phyloP scores from a whole-genome alignment of 306 rosid genomes.

The Cucurbita argyrosperma region DNA sequence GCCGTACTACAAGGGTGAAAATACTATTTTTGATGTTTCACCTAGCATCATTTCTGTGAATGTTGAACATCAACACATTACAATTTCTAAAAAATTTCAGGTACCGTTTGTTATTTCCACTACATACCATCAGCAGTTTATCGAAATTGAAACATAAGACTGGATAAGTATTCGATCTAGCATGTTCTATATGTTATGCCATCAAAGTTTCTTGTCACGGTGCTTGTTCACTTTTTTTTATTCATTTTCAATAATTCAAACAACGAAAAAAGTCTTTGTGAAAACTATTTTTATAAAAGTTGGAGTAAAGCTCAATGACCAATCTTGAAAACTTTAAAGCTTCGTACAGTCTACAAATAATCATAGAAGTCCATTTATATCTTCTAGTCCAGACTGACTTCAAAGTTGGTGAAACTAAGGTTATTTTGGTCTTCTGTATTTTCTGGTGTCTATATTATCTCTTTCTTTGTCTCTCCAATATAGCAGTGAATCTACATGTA shows the following conservation, averaged over 20 bases:
- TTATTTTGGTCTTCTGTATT: neutral
- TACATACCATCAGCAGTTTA: neutral
- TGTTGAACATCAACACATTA: constrained; percentile 72
- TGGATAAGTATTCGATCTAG: neutral
- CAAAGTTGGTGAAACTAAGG: neutral
- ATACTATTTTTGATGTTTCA: constrained; percentile 89
- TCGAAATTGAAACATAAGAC: neutral
- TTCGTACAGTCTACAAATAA: neutral
- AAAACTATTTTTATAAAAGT: neutral
- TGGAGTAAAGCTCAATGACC: neutral
- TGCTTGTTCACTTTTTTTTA: neutral
- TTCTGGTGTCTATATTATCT: neutral
- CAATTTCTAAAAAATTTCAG: constrained; percentile 77
- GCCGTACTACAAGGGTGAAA: constrained; percentile 96
- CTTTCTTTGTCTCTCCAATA: neutral
- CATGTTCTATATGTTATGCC: neutral
- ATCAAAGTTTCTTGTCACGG: neutral
- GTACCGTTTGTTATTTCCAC: constrained; percentile 25
- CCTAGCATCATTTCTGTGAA: constrained; percentile 55
- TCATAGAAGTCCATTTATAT: neutral
- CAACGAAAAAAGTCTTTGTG: neutral
- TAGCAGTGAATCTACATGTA: neutral
- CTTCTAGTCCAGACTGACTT: neutral
- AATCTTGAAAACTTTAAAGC: neutral
- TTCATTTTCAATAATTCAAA: neutral